Evolutionary conservation across 2,329 filamentous ascomycete genomes (phyloP).

Genomic region (Penicillium verrucosum): DNA sequence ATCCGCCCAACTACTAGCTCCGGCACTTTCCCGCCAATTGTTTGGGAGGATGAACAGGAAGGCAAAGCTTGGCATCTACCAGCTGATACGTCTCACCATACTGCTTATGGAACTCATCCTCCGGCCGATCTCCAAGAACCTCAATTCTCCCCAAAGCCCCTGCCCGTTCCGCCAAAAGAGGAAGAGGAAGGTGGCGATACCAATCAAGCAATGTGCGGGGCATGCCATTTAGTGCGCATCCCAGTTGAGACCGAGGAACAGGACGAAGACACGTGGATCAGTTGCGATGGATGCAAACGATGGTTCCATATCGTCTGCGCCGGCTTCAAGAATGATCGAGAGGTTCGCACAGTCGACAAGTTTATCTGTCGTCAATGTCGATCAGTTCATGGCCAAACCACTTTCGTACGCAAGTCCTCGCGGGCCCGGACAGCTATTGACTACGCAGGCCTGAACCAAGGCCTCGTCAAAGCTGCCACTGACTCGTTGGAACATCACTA

Average conservation of each 20-base stretch:
- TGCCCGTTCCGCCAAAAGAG: slow-evolving; percentile 22
- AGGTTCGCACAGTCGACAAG: slow-evolving; percentile 65
- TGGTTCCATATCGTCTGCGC: slow-evolving; percentile 69
- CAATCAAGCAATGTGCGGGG: slow-evolving; percentile 52
- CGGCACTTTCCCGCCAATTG: slow-evolving; percentile 32
- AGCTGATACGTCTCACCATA: slow-evolving; percentile 10
- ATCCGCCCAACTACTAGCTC: slow-evolving; percentile 40
- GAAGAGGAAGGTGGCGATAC: slow-evolving; percentile 32
- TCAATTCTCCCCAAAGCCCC: slow-evolving; percentile 10
- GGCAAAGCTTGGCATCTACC: slow-evolving; percentile 13
- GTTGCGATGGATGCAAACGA: slow-evolving; percentile 64
- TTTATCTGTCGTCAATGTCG: slow-evolving; percentile 62
- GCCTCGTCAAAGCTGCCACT: slow-evolving; percentile 62
- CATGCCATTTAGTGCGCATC: slow-evolving; percentile 55
- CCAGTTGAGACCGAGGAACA: slow-evolving; percentile 52
- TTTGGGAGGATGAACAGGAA: slow-evolving; percentile 33
- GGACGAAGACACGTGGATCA: slow-evolving; percentile 59
- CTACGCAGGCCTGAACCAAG: slow-evolving; percentile 65
- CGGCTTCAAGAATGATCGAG: slow-evolving; percentile 61
- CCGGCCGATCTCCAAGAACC: slow-evolving; percentile 5
- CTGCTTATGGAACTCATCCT: slow-evolving; percentile 12
- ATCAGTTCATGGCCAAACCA: slow-evolving; percentile 60
- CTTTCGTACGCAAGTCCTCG: slow-evolving; percentile 64
- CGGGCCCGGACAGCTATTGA: slow-evolving; percentile 64
- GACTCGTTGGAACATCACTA: slow-evolving; percentile 66